These are phyloP conservation scores for Leucocoprinus sp. DNA, from an alignment of 768 basidiomycete genomes.

Conservation along the genomic window DNA sequence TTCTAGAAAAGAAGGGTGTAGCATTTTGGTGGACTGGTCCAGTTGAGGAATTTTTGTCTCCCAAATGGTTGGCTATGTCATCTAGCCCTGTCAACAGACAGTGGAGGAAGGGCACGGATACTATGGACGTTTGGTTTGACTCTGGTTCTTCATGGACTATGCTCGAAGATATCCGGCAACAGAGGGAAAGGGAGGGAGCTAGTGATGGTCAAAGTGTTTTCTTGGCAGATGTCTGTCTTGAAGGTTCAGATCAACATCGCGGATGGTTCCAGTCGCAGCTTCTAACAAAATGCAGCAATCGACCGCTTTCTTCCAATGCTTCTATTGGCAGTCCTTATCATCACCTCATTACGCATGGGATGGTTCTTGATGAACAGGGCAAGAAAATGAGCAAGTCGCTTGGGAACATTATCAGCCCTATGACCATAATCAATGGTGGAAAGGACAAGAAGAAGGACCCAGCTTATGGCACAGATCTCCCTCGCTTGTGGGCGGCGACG, in stretches of 20 bases:
- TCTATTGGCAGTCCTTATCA: constrained; percentile 50
- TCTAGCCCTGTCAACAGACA: constrained; percentile 36
- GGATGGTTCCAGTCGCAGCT: constrained; percentile 99
- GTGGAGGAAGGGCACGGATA: constrained; percentile 83
- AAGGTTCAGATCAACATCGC: constrained; percentile 95
- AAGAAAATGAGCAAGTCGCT: constrained; percentile 98
- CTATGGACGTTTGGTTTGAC: constrained; percentile 99
- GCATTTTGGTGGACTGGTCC: constrained; percentile 92
- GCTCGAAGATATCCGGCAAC: constrained; percentile 36
- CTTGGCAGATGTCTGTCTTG: constrained; percentile 81
- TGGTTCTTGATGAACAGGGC: constrained; percentile 86
- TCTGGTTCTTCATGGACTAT: constrained; percentile 93
- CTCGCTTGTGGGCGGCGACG: constrained; percentile 88
- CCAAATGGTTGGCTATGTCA: constrained; percentile 20
- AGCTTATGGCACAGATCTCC: constrained; percentile 76
- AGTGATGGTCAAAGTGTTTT: background rate
- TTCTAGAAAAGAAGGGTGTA: constrained; percentile 67
- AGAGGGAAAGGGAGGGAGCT: constrained; percentile 17
- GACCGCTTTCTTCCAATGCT: constrained; percentile 14
- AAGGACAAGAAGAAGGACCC: constrained; percentile 65
- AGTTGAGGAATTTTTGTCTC: constrained; percentile 72
- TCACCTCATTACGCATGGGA: constrained; percentile 88
- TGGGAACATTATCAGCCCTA: constrained; percentile 85
- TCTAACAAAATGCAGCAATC: constrained; percentile 65
- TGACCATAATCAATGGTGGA: constrained; percentile 73